A percentile compares a stretch with the other conserved stretches of the same genome.
Conservation (phyloP, 1,284 basidiomycete species). For the Rhodotorula sp. region DNA sequence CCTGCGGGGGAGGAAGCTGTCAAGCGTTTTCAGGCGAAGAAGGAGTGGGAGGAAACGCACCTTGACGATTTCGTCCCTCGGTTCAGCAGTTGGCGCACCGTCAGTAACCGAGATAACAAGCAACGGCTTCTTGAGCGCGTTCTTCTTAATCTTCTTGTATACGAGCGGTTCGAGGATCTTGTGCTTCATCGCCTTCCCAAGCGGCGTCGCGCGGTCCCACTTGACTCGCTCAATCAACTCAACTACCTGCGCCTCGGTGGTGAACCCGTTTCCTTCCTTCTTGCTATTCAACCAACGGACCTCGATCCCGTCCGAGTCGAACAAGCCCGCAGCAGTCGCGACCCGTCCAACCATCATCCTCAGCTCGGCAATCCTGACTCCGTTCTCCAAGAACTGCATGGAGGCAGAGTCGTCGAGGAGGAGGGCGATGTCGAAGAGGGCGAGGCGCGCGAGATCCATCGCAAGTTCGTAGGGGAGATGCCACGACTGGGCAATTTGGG, state of each 20-base stretch:
- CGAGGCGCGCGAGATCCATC: conserved; percentile 51
- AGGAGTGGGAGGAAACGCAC: background rate
- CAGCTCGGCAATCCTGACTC: conserved; percentile 52
- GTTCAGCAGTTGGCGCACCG: conserved; percentile 45
- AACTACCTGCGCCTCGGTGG: conserved; percentile 49
- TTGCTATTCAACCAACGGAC: conserved; percentile 49
- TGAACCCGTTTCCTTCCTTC: conserved; percentile 52
- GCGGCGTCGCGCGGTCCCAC: conserved; percentile 45
- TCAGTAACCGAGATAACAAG: conserved; percentile 49
- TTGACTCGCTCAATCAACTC: conserved; percentile 51
- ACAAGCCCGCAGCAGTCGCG: conserved; percentile 52
- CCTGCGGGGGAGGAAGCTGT: conserved; percentile 45
- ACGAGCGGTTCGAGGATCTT: conserved; percentile 42
- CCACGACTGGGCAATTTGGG: conserved; percentile 52
- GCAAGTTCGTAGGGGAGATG: conserved; percentile 53
- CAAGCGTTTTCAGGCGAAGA: conserved; percentile 14
- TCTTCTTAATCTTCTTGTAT: conserved; percentile 50
- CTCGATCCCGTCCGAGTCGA: conserved; percentile 54
- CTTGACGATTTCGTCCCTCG: conserved; percentile 44
- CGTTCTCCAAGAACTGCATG: conserved; percentile 46
- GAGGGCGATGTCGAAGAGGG: conserved; percentile 47
- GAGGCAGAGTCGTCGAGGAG: conserved; percentile 45
- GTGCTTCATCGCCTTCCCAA: background rate
- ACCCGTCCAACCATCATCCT: conserved; percentile 49
- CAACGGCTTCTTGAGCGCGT: conserved; percentile 52